Conservation (phyloP, 2,329 filamentous ascomycete genomes). For the Nigrograna mackinnonii region DNA sequence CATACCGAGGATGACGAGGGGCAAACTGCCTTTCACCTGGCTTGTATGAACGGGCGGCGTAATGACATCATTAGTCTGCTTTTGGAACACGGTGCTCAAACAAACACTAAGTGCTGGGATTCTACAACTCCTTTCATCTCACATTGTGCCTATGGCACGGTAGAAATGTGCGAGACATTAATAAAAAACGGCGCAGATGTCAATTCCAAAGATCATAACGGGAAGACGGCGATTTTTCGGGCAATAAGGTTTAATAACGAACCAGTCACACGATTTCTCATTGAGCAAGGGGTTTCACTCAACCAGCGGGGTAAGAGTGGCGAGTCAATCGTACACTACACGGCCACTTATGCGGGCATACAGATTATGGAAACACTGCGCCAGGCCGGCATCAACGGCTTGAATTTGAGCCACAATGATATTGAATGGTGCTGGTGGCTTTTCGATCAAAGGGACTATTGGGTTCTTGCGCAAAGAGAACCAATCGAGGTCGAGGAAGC, state of each 20-base stretch:
- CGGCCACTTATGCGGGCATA: neutral
- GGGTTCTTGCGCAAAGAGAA: neutral
- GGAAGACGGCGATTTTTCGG: neutral
- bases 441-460: neutral
- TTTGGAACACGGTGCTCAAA: slow-evolving; percentile 1
- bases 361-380: slow-evolving; percentile 1
- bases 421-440: neutral
- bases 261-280: neutral
- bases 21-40: neutral
- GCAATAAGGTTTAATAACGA: neutral
- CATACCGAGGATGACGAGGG: neutral
- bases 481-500: neutral
- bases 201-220: neutral
- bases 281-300: neutral
- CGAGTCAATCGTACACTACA: neutral
- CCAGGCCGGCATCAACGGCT: neutral
- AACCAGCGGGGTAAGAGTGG: neutral
- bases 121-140: neutral
- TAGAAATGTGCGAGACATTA: neutral
- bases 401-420: neutral
- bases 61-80: neutral
- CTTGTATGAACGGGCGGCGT: neutral
- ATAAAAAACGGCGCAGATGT: slow-evolving; percentile 3
- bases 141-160: neutral
- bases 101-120: neutral